Base-by-base conservation (phyloP, 2,329 filamentous ascomycete genomes). In the Arthrocladium fulminans region DNA sequence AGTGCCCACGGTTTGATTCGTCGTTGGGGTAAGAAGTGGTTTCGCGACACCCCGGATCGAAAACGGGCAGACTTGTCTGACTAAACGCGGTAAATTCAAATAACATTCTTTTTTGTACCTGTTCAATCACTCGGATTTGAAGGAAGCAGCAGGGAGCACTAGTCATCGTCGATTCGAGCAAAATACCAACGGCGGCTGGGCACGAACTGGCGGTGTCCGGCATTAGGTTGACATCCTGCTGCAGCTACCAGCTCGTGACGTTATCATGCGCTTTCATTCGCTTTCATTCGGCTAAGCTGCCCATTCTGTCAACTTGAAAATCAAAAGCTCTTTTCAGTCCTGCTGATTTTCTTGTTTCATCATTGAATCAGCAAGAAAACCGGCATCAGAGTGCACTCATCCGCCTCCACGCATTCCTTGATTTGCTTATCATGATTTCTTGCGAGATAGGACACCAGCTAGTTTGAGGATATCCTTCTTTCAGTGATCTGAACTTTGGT, bases 341-440 rank as follows among this genome's bases (percentile, higher is more conserved):
- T 9, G 5, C 13, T 13, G 7, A 2, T 24, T 24, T 2, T 47
- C 32, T n/a, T 24, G n/a, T 19, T 23, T 39, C 23, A 23, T 24
- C 20, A 47, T 47, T 24, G 8, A 38, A 34, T 38, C 30, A 38
- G 44, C 44, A 47, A 39, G 32, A 39, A 47, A 47, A 47, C 44
- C 44, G 44, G 44, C 44, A 39, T 47, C 44, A 47, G 29, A 32
- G 6, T 47, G 44, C 20, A 30, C 23, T 19, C 5, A 27, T 25
- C 19, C 43, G 20, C 20, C 44, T 47, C 44, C 32, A 39, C 29
- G 34, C 44, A 47, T 47, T 9, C 13, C 39, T 39, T 47, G 44
- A 47, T 47, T 39, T 47, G 44, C 44, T 47, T 47, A 2, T 47
- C 43, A 23, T 17, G n/a, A 47, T 47, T 47, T 39, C 34, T 47